These are phyloP conservation scores for Barnettozyma hawaiiensis DNA, from an alignment of 1,139 yeast species.

Conservation along the genomic window DNA sequence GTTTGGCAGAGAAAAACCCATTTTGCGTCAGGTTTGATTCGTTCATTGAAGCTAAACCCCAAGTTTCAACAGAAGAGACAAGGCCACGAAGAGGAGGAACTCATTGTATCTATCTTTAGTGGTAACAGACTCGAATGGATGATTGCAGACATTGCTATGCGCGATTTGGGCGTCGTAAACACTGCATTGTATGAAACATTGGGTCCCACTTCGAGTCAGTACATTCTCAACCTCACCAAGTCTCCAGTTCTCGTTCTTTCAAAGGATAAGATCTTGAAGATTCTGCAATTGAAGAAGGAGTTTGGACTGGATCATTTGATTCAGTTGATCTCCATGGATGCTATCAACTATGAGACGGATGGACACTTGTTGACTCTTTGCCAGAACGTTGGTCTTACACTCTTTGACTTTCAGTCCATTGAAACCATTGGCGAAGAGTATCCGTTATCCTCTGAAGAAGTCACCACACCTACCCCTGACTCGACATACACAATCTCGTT, in stretches of 20 bases:
- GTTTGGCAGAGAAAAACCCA: slow-evolving; percentile 30
- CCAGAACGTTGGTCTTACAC: slow-evolving; percentile 26
- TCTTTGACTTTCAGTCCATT: slow-evolving; percentile 40
- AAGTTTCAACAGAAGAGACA: too few species aligned
- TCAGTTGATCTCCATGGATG: slow-evolving; percentile 33
- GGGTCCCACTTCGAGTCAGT: slow-evolving; percentile 52
- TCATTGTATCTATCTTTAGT: slow-evolving; percentile 48
- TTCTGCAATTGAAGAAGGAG: slow-evolving; percentile 32
- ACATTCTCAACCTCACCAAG: slow-evolving; percentile 50
- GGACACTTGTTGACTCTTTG: slow-evolving; percentile 19
- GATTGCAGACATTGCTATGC: slow-evolving; percentile 53
- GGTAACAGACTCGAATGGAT: slow-evolving; percentile 56
- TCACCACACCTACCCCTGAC: slow-evolving; percentile 42
- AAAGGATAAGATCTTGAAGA: slow-evolving; percentile 37
- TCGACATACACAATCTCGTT: slow-evolving; percentile 49
- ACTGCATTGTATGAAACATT: slow-evolving; percentile 60
- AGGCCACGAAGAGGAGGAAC: slow-evolving; percentile 28
- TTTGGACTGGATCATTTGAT: slow-evolving; percentile 23
- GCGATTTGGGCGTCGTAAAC: slow-evolving; percentile 43
- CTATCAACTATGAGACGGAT: slow-evolving; percentile 33
- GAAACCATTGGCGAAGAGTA: slow-evolving; percentile 41
- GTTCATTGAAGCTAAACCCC: slow-evolving; percentile 28
- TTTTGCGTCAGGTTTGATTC: slow-evolving; percentile 43
- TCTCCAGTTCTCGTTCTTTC: slow-evolving; percentile 51
- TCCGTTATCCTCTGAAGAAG: slow-evolving; percentile 32